Percentiles rank a stretch among this genome's conserved stretches.
These are phyloP conservation scores for Nothopassalora personata DNA, from an alignment of 2,329 filamentous ascomycete species.

Conservation along the genomic window DNA sequence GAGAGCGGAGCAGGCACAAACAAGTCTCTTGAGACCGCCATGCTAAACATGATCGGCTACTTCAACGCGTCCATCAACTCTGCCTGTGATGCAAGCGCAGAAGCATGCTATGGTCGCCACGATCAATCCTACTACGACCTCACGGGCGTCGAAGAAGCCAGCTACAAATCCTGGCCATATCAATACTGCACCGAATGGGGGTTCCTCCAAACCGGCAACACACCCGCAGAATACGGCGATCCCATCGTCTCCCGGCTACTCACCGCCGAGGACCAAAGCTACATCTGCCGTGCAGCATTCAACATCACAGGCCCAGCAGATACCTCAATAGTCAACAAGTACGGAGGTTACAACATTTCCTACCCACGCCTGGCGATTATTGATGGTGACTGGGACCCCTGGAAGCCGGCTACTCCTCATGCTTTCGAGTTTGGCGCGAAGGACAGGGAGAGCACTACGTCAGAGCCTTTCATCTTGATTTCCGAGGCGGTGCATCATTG, in stretches of 20 bases:
- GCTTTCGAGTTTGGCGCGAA: conserved; percentile 52
- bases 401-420: conserved; percentile 69
- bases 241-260: conserved; percentile 68
- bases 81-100: conserved; percentile 41
- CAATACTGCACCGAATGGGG: conserved; percentile 65
- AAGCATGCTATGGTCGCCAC: conserved; percentile 48
- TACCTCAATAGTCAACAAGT: conserved; percentile 64
- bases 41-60: conserved; percentile 56
- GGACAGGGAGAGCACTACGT: conserved; percentile 53
- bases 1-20: conserved; percentile 44
- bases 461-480: conserved; percentile 70
- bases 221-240: conserved; percentile 53
- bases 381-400: conserved; percentile 74
- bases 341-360: conserved; percentile 64
- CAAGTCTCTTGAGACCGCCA: conserved; percentile 44
- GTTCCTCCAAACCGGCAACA: conserved; percentile 68
- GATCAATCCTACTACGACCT: conserved; percentile 36
- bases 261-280: conserved; percentile 53
- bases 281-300: conserved; percentile 63
- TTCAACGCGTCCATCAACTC: conserved; percentile 42
- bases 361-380: conserved; percentile 72
- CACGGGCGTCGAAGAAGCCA: conserved; percentile 7
- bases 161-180: conserved; percentile 49
- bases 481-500: conserved; percentile 71
- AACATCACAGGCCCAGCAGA: conserved; percentile 62